Evolutionary conservation across 148 eudicot genomes (phyloP), one percentile per base, ranked within the genome.

Genomic region (Diospyros lotus): DNA sequence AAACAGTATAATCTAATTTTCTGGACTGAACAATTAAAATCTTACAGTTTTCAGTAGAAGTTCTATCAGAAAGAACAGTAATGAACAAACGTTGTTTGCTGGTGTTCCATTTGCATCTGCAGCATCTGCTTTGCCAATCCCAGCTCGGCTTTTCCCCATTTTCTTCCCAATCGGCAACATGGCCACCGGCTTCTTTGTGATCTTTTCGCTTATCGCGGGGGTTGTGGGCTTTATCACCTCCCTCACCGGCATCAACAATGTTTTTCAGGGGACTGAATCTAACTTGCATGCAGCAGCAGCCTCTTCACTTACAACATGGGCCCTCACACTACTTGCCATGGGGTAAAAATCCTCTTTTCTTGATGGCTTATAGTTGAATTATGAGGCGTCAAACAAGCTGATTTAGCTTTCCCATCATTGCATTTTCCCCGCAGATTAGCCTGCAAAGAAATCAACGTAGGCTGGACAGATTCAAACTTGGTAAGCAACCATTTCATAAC

Each of bases 271-370:
- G 90, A 82, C 54, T 69, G 76, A 74, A 44, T 53, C 94, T 13
- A 78, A 79, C 72, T 65, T 90, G 44, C 82, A 89, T 75, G 84
- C 96, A 58, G 91, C 99, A 76, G 86, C 96, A 56, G 68, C 87
- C 78, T 89, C 96, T 67, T 88, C 99, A 72, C 79, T 93, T 5
- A 28, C 42, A 0, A 82, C 96, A 40, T 95, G 94, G 96, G 75
- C 85, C 48, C 88, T 95, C 74, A 92, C 99, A 7, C 53, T 93
- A 55, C 96, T 95, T 63, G 94, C 96, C 68, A 89, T 93, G 96
- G 99, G 99, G 97, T 95, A 67, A 51, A 48, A 6, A 0, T 53
- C 50, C 62, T 73, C 1, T 3, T 67, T 73, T 15, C 2, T 58
- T 74, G 9, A 10, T 59, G 17, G 14, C 1, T 54, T 38, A 39